Evolutionary conservation across 495 filamentous ascomycete species (phyloP).

Genomic region (Terfezia claveryi): DNA sequence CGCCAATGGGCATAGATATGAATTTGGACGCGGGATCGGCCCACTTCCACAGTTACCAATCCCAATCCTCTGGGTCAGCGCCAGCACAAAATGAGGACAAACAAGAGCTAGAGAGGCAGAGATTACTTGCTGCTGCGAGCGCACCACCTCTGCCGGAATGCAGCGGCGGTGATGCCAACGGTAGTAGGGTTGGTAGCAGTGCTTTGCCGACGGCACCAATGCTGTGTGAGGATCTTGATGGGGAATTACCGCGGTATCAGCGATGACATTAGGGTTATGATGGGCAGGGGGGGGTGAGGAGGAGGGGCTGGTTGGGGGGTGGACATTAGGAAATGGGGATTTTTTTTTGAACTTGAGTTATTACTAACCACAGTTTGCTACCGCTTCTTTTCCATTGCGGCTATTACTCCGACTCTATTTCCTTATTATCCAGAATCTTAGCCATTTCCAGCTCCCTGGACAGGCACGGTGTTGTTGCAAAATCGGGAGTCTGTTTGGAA

Average conservation of each 20-base stretch:
- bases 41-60: background rate
- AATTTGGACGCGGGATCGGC: background rate
- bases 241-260: conserved; percentile 24
- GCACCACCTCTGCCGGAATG: conserved; percentile 31
- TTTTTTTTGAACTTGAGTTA: too few species aligned
- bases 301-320: too few species aligned
- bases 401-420: too few species aligned
- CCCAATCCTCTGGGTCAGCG: background rate
- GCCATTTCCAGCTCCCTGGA: too few species aligned
- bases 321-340: too few species aligned
- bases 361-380: too few species aligned
- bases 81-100: conserved; percentile 44
- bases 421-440: too few species aligned
- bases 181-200: background rate
- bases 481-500: too few species aligned
- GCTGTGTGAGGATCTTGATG: conserved; percentile 32
- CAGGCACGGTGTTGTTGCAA: too few species aligned
- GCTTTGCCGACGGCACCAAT: conserved; percentile 41
- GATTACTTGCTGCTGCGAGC: conserved; percentile 50
- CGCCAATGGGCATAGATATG: background rate
- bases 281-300: too few species aligned
- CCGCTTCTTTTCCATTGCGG: too few species aligned
- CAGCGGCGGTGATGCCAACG: background rate
- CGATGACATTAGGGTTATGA: background rate
- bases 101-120: conserved; percentile 55